Percentiles rank a stretch among this genome's conserved stretches.
phyloP scores from a whole-genome alignment of 2,329 filamentous ascomycete genomes.

The Hypoxylon sp. region DNA sequence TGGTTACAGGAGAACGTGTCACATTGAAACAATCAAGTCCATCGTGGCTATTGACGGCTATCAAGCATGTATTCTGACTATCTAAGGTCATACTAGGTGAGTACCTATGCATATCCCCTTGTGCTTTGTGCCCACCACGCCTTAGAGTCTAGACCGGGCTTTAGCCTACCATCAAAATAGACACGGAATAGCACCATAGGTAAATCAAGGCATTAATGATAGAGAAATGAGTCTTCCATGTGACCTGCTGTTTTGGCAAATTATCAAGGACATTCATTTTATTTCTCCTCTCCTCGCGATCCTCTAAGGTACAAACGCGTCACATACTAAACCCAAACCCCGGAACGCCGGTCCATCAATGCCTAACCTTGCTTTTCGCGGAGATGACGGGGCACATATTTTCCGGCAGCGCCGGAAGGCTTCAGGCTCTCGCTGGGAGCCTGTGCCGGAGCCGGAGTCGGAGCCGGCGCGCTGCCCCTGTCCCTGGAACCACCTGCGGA shows the following conservation, averaged over 20 bases:
- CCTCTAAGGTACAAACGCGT: constrained; percentile 50
- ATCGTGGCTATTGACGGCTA: not conserved
- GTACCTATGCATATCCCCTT: not conserved
- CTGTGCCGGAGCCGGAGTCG: constrained; percentile 35
- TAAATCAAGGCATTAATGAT: not conserved
- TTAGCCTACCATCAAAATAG: not conserved
- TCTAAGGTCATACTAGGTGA: not conserved
- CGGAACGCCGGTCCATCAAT: constrained; percentile 52
- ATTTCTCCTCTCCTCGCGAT: constrained; percentile 46
- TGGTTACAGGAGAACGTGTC: not conserved
- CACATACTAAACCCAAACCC: constrained; percentile 51
- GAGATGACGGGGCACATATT: constrained; percentile 70
- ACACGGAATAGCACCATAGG: not conserved
- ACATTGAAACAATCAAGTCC: not conserved
- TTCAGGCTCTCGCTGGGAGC: constrained; percentile 63
- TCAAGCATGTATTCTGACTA: not conserved
- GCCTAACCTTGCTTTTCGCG: constrained; percentile 57
- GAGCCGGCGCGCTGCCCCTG: constrained; percentile 38
- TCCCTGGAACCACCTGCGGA: constrained; percentile 44
- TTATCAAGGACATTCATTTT: constrained; percentile 33
- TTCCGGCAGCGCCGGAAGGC: constrained; percentile 68
- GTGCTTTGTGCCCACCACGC: not conserved
- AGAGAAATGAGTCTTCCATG: not conserved
- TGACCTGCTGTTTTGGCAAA: constrained; percentile 31
- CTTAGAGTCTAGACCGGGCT: not conserved